These are phyloP conservation scores for Penicillium sp. DNA, from an alignment of 2,329 filamentous ascomycete genomes.

Conservation along the genomic window DNA sequence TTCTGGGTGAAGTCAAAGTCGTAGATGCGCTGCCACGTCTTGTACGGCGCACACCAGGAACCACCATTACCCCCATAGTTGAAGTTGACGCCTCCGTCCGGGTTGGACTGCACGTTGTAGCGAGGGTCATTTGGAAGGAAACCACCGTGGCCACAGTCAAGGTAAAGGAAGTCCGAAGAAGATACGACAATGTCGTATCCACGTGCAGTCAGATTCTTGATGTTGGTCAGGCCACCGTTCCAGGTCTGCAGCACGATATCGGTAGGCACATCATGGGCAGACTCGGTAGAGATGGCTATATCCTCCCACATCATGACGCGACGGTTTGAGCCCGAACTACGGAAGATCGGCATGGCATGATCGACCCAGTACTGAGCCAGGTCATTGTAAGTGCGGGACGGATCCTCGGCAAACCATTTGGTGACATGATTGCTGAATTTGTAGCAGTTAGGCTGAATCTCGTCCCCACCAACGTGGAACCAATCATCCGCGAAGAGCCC, in stretches of 20 bases:
- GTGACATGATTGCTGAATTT: conserved; percentile 50
- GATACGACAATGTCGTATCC: conserved; percentile 55
- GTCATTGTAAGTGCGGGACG: conserved; percentile 48
- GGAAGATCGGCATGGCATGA: conserved; percentile 48
- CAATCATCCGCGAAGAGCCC: conserved; percentile 48
- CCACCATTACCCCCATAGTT: conserved; percentile 52
- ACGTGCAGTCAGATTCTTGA: conserved; percentile 46
- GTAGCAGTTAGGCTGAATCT: conserved; percentile 53
- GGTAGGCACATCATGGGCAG: conserved; percentile 46
- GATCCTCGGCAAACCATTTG: conserved; percentile 48
- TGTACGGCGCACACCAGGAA: conserved; percentile 56
- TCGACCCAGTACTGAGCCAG: conserved; percentile 53
- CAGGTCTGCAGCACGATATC: conserved; percentile 51
- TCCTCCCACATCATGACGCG: conserved; percentile 56
- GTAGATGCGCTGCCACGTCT: conserved; percentile 57
- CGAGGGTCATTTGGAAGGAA: conserved; percentile 52
- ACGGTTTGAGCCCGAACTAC: conserved; percentile 39
- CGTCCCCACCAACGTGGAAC: conserved; percentile 54
- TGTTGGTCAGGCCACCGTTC: conserved; percentile 50
- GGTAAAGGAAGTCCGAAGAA: conserved; percentile 51
- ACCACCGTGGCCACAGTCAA: conserved; percentile 53
- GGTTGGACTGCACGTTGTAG: conserved; percentile 52
- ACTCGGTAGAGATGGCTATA: conserved; percentile 42
- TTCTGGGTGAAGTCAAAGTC: conserved; percentile 52
- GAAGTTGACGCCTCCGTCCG: conserved; percentile 45